Conservation (phyloP, 306 rosid species). For the Acacia confusa region DNA sequence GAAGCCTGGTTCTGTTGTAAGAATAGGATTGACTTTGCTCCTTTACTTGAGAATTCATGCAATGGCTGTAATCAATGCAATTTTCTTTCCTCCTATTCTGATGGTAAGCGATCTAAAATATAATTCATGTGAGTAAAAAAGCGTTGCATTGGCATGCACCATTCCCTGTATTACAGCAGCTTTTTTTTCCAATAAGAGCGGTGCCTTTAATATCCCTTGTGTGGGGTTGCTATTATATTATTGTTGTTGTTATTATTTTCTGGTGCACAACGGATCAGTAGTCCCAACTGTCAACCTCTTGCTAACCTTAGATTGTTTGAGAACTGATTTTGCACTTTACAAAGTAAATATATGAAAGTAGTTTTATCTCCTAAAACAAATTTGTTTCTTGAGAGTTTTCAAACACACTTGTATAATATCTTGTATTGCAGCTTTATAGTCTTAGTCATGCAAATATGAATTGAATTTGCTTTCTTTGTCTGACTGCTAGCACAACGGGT, state of each 20-base stretch:
- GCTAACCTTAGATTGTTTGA: background rate
- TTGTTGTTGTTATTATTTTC: background rate
- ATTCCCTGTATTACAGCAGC: background rate
- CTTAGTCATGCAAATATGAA: background rate
- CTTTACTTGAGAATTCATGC: conserved; percentile 16
- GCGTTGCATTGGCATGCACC: background rate
- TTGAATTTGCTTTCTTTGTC: background rate
- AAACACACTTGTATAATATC: too few relatives aligned
- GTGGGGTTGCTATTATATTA: background rate
- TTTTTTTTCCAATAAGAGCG: too few relatives aligned
- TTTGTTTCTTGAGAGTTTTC: too few relatives aligned
- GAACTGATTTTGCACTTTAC: too few relatives aligned
- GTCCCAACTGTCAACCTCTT: background rate
- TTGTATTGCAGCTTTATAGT: background rate
- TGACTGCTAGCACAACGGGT: background rate
- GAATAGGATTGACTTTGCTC: conserved; percentile 11
- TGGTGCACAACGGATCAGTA: background rate
- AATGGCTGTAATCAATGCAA: conserved; percentile 33
- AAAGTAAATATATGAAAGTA: too few relatives aligned
- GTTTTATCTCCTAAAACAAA: too few relatives aligned
- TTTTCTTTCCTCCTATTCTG: background rate
- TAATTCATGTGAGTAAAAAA: conserved; percentile 2
- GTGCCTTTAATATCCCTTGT: background rate
- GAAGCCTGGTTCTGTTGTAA: conserved; percentile 34
- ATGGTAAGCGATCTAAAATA: background rate